phyloP scores from a whole-genome alignment of 495 filamentous ascomycete genomes.

The Podospora appendiculata region DNA sequence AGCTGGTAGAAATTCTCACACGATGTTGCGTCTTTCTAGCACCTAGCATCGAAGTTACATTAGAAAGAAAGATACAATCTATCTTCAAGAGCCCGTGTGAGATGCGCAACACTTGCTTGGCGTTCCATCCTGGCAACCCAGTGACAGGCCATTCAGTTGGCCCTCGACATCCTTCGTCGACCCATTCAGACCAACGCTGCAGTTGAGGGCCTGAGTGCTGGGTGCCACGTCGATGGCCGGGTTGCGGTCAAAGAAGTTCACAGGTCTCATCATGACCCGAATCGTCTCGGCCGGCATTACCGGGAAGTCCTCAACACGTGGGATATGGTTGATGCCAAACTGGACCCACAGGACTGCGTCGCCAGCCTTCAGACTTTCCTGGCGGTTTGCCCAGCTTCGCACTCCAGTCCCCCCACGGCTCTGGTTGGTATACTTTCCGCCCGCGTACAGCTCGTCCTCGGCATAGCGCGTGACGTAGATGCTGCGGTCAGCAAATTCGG shows the following conservation, averaged over 20 bases:
- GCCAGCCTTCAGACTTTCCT: constrained; percentile 10
- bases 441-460: constrained; percentile 74
- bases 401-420: constrained; percentile 21
- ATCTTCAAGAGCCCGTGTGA: background rate
- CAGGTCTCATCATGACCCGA: constrained; percentile 55
- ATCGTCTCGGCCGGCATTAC: constrained; percentile 38
- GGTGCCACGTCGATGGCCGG: constrained; percentile 69
- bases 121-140: background rate
- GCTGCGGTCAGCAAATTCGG: constrained; percentile 75
- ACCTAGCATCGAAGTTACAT: too few relatives aligned
- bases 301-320: constrained; percentile 53
- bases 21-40: too few relatives aligned
- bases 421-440: constrained; percentile 84
- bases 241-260: constrained; percentile 69
- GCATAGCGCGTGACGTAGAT: constrained; percentile 74
- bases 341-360: constrained; percentile 52
- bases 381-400: constrained; percentile 14
- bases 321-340: constrained; percentile 55
- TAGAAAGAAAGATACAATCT: too few relatives aligned
- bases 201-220: constrained; percentile 43
- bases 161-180: background rate
- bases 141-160: background rate
- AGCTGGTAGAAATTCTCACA: too few relatives aligned
- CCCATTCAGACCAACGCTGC: constrained; percentile 21
- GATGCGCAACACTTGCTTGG: background rate